Base-by-base conservation (phyloP, 352 stramenopile species). In the Thraustochytrium striatum region DNA sequence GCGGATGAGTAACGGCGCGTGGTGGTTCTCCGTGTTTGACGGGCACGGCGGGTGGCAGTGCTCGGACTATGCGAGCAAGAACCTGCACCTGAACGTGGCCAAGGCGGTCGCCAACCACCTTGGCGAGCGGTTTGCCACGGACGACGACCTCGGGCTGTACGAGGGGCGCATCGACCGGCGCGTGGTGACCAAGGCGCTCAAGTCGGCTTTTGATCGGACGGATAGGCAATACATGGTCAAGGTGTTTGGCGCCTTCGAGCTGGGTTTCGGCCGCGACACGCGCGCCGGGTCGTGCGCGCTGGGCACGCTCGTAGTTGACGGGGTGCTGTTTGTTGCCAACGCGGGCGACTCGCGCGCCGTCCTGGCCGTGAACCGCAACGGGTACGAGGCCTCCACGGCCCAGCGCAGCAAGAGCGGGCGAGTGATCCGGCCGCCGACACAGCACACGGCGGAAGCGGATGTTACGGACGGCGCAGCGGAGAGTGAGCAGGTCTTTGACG, bases 1-100 rank as follows among this genome's bases (percentile, higher is more conserved):
- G 55, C 82, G 87, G 9, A 86, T 86, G 33, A 65, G 82, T 16
- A 86, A 87, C 28, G 90, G 92, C 53, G 89, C 93, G 75, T 87
- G 95, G 50, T 94, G 93, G 68, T 90, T 89, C 21, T 86, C 86
- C 28, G 92, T 95, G 33, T 88, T 95, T 59, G 92, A 97, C 81
- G 92, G 92, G 1, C 92, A 97, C 78, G 92, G 92, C 28, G 92
- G 92, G 13, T 97, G 92, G 92, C 92, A 97, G 53, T 91, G 94
- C 30, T 91, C 91, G 0, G 92, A 97, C 79, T 96, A 84, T 33
- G 83, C 83, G 21, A 83, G 78, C 39, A 85, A 86, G 65, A 52
- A 72, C 41, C 81, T 88, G 55, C 11, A 61, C 21, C 9, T 75
- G 3, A 80, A 93, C 58, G 88, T 88, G 11, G 85, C 86, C 38